These are phyloP conservation scores for Fraxinus angustifolia DNA, from an alignment of 305 asterid species.

Conservation along the genomic window DNA sequence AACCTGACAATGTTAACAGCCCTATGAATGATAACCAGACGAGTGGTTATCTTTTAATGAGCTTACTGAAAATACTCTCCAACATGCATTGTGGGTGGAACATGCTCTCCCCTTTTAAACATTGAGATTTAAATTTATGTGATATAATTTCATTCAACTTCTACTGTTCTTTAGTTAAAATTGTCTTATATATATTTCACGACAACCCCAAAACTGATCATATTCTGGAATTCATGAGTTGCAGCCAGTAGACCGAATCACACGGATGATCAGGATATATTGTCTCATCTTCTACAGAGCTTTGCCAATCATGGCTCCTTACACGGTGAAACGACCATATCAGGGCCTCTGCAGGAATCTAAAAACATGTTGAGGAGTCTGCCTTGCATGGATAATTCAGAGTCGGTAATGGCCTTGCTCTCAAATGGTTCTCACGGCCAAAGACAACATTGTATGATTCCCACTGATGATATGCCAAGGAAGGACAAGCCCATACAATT, in stretches of 20 bases:
- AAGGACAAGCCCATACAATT: slow-evolving; percentile 30
- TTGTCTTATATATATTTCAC: slow-evolving; percentile 16
- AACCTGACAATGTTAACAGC: slow-evolving; percentile 41
- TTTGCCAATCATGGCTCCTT: slow-evolving; percentile 51
- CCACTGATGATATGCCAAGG: slow-evolving; percentile 37
- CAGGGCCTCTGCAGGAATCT: slow-evolving; percentile 48
- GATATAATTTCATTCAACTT: not conserved
- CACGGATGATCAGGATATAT: slow-evolving; percentile 55
- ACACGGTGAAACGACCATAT: slow-evolving; percentile 35
- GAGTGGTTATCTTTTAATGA: slow-evolving; percentile 59
- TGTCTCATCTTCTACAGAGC: slow-evolving; percentile 68
- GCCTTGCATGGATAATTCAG: slow-evolving; percentile 47
- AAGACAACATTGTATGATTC: slow-evolving; percentile 29
- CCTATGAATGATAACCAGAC: slow-evolving; percentile 52
- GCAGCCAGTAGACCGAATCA: slow-evolving; percentile 52
- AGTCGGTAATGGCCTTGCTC: slow-evolving; percentile 37
- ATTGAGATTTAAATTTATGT: slow-evolving; percentile 9
- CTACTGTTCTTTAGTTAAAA: not conserved
- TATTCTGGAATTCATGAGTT: slow-evolving; percentile 25
- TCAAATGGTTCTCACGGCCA: slow-evolving; percentile 49
- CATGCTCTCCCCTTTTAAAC: slow-evolving; percentile 4
- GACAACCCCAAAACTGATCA: slow-evolving; percentile 18
- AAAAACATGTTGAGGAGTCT: slow-evolving; percentile 43
- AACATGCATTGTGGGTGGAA: slow-evolving; percentile 61
- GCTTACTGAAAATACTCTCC: slow-evolving; percentile 67